These are phyloP conservation scores for Scheffersomyces coipomensis DNA, from an alignment of 805 yeast genomes.

Conservation along the genomic window DNA sequence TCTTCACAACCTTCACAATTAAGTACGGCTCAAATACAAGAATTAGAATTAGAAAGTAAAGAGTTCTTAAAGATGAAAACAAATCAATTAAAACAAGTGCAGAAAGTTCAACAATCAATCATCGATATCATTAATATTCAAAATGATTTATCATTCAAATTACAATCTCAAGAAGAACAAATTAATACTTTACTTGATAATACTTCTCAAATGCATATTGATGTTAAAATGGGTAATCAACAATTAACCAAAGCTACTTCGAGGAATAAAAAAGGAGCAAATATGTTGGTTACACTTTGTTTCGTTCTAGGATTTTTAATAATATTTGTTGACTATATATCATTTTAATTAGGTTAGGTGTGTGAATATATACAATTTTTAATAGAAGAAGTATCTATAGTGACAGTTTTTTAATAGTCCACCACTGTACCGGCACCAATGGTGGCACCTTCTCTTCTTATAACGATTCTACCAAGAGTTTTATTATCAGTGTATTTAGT, in stretches of 20 bases:
- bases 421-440: constrained; percentile 62
- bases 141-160: constrained; percentile 69
- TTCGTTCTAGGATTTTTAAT: constrained; percentile 32
- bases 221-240: constrained; percentile 69
- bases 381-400: neutral
- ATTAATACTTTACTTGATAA: constrained; percentile 62
- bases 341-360: constrained; percentile 9
- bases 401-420: constrained; percentile 8
- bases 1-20: constrained; percentile 18
- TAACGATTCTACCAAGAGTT: constrained; percentile 63
- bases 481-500: constrained; percentile 46
- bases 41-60: constrained; percentile 58
- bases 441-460: constrained; percentile 68
- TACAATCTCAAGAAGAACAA: constrained; percentile 69
- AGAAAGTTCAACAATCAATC: constrained; percentile 58
- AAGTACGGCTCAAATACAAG: constrained; percentile 56
- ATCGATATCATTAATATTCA: constrained; percentile 75
- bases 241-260: constrained; percentile 67
- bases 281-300: constrained; percentile 33
- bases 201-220: constrained; percentile 63
- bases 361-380: constrained; percentile 2
- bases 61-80: constrained; percentile 53
- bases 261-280: constrained; percentile 51
- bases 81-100: constrained; percentile 60
- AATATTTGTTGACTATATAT: constrained; percentile 35